phyloP scores from a whole-genome alignment of 306 rosid species.

The Citrullus amarus region DNA sequence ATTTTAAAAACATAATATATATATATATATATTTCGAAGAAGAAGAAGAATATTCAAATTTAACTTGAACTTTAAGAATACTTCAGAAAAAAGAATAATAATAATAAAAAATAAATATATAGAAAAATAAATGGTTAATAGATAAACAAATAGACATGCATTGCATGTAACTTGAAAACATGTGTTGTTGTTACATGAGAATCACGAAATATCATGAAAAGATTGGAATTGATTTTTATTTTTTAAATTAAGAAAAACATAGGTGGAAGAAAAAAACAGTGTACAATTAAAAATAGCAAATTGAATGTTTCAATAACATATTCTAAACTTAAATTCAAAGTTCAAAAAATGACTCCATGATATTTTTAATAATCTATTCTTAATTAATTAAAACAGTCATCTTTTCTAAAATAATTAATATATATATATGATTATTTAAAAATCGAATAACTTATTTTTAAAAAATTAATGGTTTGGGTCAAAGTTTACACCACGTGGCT shows the following conservation, averaged over 20 bases:
- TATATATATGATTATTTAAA: not conserved
- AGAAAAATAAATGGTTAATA: not conserved
- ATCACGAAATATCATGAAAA: not conserved
- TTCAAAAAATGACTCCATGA: not conserved
- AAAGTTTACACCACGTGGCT: not conserved
- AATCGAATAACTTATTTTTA: not conserved
- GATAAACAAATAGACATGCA: not conserved
- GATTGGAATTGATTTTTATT: not conserved
- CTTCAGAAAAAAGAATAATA: too few species aligned
- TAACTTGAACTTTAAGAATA: too few species aligned
- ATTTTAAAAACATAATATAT: too few species aligned
- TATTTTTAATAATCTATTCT: not conserved
- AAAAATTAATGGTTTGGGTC: not conserved
- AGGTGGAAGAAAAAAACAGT: not conserved
- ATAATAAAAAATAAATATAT: not conserved
- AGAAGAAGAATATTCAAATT: too few species aligned
- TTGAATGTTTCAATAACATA: not conserved
- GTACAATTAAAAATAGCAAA: not conserved
- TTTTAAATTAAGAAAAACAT: not conserved
- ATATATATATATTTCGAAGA: too few species aligned
- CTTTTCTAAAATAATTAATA: not conserved
- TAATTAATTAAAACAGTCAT: not conserved
- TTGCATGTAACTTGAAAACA: not conserved
- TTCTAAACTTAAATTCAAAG: not conserved
- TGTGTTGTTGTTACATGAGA: not conserved